Evolutionary conservation across 1,284 basidiomycete species (phyloP), one percentile per base, ranked within the genome.

Genomic region (Rhodotorula sp.): DNA sequence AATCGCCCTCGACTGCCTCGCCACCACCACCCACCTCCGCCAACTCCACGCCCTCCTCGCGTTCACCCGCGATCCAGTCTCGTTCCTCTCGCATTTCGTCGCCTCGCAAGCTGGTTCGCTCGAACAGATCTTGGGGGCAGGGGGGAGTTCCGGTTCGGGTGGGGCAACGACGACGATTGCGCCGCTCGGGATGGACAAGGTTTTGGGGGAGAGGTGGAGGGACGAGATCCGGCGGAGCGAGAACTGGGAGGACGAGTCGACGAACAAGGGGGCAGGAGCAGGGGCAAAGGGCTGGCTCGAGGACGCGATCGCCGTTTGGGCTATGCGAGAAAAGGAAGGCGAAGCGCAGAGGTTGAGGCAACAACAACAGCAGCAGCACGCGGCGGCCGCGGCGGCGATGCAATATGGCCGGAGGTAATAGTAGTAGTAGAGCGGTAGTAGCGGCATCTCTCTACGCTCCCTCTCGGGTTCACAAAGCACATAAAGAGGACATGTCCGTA

Each of bases 71-170:
- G 87, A 93, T 68, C 93, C 93, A 0, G 85, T 87, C 1, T 85
- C 84, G 48, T 97, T 97, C 79, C 89, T 97, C 68, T 88, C 93
- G 76, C 90, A 87, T 5, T 98, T 92, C 91, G 83, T 97, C 49
- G 90, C 90, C 68, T 93, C 90, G 5, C 95, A 98, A 80, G 90
- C 93, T 47, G 86, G 92, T 26, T 93, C 97, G 80, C 82, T 99
- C 55, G 93, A 95, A 81, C 88, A 86, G 69, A 86, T 97, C 70
- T 84, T 98, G 0, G 43, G 52, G 59, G 45, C 57, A 23, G 55
- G 55, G 8, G 28, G 28, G 12, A 31, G 28, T 10, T 56, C 55
- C 31, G 10, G 38, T 4, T 23, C 43, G 23, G 50, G 49, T 34
- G 50, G 16, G 28, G 48, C 57, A 23, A 14, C 38, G n/a, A 38